Conservation (phyloP, 2,329 filamentous ascomycete species). For the Penicillium olsonii region DNA sequence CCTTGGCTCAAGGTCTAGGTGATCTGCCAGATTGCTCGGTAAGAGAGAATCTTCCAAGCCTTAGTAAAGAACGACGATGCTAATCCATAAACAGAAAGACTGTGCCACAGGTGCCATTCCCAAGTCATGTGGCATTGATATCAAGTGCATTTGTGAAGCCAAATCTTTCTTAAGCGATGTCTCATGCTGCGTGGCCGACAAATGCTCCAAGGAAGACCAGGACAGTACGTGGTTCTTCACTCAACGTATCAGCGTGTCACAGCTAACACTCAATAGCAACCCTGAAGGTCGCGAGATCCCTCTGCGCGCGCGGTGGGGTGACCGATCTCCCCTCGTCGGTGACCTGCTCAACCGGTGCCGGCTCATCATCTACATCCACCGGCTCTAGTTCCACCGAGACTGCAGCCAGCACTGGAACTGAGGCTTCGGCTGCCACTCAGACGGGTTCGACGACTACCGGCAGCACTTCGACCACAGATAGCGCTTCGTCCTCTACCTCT, state of each 20-base stretch:
- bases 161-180: constrained; percentile 50
- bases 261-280: constrained; percentile 26
- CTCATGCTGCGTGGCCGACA: constrained; percentile 51
- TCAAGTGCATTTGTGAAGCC: constrained; percentile 53
- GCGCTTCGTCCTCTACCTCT: neutral
- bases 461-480: constrained; percentile 5
- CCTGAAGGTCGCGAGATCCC: constrained; percentile 37
- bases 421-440: constrained; percentile 16
- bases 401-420: constrained; percentile 6
- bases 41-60: constrained; percentile 33
- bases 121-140: constrained; percentile 44
- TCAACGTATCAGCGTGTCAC: neutral
- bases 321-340: constrained; percentile 36
- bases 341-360: constrained; percentile 23
- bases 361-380: neutral
- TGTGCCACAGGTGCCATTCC: constrained; percentile 47
- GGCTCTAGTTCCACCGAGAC: constrained; percentile 3
- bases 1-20: constrained; percentile 48
- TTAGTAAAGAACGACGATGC: neutral
- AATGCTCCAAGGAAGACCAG: constrained; percentile 49
- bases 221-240: constrained; percentile 30
- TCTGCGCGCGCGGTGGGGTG: constrained; percentile 42
- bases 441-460: constrained; percentile 15
- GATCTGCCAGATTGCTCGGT: constrained; percentile 59
- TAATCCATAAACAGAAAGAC: constrained; percentile 27